A percentile compares a stretch with the other conserved stretches of the same genome.
These are phyloP conservation scores for Nidula niveotomentosa DNA, from an alignment of 1,284 basidiomycete genomes.

Conservation along the genomic window DNA sequence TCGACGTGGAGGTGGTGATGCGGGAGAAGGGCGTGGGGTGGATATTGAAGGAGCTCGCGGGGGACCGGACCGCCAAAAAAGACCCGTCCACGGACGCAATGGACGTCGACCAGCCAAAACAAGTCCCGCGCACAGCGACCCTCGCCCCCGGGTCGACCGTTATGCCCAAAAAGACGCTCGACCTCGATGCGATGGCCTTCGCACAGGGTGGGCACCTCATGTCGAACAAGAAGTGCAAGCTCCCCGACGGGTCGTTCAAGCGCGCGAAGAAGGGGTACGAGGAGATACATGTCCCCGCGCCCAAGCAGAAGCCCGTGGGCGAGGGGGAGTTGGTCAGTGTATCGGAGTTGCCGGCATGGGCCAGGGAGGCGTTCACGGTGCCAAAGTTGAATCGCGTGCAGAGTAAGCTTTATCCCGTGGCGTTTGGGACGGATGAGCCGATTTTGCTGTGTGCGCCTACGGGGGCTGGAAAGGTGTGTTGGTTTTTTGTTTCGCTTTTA, in stretches of 20 bases:
- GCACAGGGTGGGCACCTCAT: slow-evolving; percentile 95
- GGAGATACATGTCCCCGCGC: slow-evolving; percentile 96
- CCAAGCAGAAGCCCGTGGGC: slow-evolving; percentile 73
- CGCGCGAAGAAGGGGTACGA: slow-evolving; percentile 96
- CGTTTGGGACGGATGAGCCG: slow-evolving; percentile 94
- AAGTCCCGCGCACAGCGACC: slow-evolving; percentile 85
- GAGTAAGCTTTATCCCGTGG: slow-evolving; percentile 89
- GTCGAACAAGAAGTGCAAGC: slow-evolving; percentile 98
- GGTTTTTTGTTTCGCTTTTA: slow-evolving; percentile 5
- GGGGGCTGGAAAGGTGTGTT: slow-evolving; percentile 92
- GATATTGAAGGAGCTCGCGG: slow-evolving; percentile 89
- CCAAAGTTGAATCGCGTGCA: slow-evolving; percentile 92
- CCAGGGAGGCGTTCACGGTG: slow-evolving; percentile 82
- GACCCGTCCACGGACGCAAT: slow-evolving; percentile 55
- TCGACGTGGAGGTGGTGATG: slow-evolving; percentile 98
- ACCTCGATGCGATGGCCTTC: slow-evolving; percentile 95
- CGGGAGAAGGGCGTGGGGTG: slow-evolving; percentile 95
- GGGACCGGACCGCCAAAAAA: slow-evolving; percentile 67
- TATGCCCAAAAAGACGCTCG: slow-evolving; percentile 85
- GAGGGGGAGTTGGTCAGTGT: slow-evolving; percentile 81
- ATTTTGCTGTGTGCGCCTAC: slow-evolving; percentile 97
- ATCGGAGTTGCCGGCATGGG: slow-evolving; percentile 82
- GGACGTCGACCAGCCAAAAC: slow-evolving; percentile 71
- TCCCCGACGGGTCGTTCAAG: slow-evolving; percentile 98
- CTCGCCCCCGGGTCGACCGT: slow-evolving; percentile 87